Evolutionary conservation across 2,329 filamentous ascomycete genomes (phyloP).

Genomic region (Fusarium dlaminii): DNA sequence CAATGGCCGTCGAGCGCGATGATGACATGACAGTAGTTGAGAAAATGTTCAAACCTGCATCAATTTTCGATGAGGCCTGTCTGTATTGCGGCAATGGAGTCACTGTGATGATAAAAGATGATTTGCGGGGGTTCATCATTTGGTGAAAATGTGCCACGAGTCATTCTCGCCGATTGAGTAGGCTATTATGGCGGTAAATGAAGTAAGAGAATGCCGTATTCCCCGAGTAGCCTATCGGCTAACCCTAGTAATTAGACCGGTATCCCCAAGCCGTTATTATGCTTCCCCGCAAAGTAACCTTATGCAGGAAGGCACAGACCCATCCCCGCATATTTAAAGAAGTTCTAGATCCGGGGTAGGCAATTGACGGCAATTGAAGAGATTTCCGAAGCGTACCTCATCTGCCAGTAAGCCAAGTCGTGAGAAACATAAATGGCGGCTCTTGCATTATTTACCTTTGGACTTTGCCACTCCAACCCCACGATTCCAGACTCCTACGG

Average conservation of each 20-base stretch:
- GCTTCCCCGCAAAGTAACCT: background rate
- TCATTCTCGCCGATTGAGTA: background rate
- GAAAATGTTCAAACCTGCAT: background rate
- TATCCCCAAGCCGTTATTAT: background rate
- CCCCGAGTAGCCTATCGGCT: background rate
- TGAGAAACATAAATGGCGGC: background rate
- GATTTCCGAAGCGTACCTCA: background rate
- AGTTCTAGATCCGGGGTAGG: background rate
- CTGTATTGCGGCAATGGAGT: background rate
- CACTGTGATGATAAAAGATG: background rate
- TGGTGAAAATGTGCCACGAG: background rate
- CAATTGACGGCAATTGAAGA: background rate
- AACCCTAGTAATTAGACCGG: background rate
- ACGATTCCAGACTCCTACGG: no score
- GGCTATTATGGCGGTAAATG: background rate
- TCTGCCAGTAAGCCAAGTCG: background rate
- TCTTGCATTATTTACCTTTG: background rate
- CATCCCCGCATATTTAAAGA: background rate
- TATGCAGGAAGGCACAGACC: background rate
- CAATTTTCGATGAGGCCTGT: background rate
- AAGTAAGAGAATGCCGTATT: background rate
- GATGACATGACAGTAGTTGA: background rate
- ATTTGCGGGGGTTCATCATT: background rate
- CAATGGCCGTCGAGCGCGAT: background rate
- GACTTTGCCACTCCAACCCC: background rate